Evolutionary conservation across 768 basidiomycete species (phyloP).

Genomic region (Filobasidium floriforme): DNA sequence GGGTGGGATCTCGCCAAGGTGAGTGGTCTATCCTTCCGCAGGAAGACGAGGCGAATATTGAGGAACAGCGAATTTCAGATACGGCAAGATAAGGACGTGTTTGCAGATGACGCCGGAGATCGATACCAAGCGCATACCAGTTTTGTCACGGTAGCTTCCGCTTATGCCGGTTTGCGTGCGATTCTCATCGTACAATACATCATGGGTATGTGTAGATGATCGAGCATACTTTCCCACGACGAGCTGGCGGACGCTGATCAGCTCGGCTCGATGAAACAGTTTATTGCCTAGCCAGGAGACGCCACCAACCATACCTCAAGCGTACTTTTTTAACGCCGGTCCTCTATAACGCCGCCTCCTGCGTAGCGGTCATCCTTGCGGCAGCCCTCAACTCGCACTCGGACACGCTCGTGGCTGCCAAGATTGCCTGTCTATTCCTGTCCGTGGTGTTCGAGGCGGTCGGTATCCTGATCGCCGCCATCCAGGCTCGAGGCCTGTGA

Average conservation of each 20-base stretch:
- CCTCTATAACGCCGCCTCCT: background rate
- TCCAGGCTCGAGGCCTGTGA: too few relatives aligned
- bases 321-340: background rate
- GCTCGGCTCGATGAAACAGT: too few relatives aligned
- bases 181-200: background rate
- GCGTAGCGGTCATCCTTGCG: background rate
- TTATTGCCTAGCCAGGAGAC: background rate
- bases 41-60: too few relatives aligned
- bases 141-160: background rate
- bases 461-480: background rate
- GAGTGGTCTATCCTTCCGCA: background rate
- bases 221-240: too few relatives aligned
- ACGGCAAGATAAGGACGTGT: slow-evolving; percentile 6
- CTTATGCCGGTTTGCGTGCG: background rate
- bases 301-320: background rate
- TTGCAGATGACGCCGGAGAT: slow-evolving; percentile 9
- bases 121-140: background rate
- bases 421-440: background rate
- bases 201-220: too few relatives aligned
- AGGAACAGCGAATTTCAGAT: too few relatives aligned
- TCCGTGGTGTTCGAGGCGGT: background rate
- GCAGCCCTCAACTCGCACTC: background rate
- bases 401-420: background rate
- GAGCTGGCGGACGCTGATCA: too few relatives aligned
- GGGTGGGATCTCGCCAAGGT: slow-evolving; percentile 1